Conservation (phyloP, 371 early-diverging fungal genomes). For the Conidiobolus incongruus region DNA sequence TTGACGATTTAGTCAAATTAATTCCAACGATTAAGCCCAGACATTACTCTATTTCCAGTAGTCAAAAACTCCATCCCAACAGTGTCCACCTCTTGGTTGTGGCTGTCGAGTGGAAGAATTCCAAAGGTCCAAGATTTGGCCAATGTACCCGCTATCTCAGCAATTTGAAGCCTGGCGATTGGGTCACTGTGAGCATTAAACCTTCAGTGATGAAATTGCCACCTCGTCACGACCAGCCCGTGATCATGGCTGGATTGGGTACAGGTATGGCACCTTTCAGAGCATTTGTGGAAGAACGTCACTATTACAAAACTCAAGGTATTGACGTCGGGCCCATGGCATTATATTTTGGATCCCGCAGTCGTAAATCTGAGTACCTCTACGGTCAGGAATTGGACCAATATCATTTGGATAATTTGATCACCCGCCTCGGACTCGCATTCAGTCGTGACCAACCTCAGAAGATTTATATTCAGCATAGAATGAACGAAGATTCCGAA, state of each 20-base stretch:
- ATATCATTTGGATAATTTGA: conserved; percentile 59
- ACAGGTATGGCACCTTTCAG: conserved; percentile 96
- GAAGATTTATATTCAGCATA: conserved; percentile 89
- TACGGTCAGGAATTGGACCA: conserved; percentile 89
- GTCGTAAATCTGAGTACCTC: conserved; percentile 74
- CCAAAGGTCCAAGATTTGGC: conserved; percentile 37
- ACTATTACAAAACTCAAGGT: conserved; percentile 45
- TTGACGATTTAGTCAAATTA: conserved; percentile 38
- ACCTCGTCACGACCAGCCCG: conserved; percentile 52
- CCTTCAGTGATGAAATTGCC: conserved; percentile 89
- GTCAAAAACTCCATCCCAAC: conserved; percentile 62
- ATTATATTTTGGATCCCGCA: conserved; percentile 84
- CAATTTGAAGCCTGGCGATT: conserved; percentile 32
- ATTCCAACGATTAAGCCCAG: conserved; percentile 78
- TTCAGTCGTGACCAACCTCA: conserved; percentile 83
- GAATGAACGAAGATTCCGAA: conserved; percentile 62
- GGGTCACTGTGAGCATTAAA: conserved; percentile 71
- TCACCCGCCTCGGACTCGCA: conserved; percentile 67
- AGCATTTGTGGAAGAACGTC: conserved; percentile 85
- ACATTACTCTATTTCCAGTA: conserved; percentile 87
- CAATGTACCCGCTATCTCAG: conserved; percentile 79
- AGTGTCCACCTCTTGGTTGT: conserved; percentile 75
- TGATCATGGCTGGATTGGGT: conserved; percentile 89
- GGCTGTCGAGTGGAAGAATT: conserved; percentile 63
- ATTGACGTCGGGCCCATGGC: conserved; percentile 71